Evolutionary conservation across 2,329 filamentous ascomycete species (phyloP).

Genomic region (Akanthomyces lecanii): DNA sequence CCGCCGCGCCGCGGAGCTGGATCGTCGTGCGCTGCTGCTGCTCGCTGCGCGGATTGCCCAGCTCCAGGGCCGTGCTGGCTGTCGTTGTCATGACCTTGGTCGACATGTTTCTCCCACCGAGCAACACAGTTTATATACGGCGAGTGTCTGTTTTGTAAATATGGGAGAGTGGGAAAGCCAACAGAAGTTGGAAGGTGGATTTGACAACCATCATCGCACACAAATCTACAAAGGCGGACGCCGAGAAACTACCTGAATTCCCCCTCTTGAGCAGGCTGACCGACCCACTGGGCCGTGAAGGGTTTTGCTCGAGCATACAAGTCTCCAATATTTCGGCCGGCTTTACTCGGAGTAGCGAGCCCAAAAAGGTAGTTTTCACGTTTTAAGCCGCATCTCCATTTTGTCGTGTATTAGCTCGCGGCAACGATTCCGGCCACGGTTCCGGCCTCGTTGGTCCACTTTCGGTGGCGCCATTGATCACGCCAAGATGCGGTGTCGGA

Average conservation of each 20-base stretch:
- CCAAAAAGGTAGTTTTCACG: neutral
- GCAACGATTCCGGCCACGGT: conserved; percentile 11
- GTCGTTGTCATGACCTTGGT: conserved; percentile 3
- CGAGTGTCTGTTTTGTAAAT: too few relatives aligned
- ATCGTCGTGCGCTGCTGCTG: neutral
- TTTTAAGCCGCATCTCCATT: conserved; percentile 13
- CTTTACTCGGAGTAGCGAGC: conserved; percentile 13
- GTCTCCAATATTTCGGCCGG: conserved; percentile 10
- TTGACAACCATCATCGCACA: neutral
- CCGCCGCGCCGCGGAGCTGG: conserved; percentile 2
- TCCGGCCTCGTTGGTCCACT: conserved; percentile 11
- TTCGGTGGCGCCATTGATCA: conserved; percentile 12
- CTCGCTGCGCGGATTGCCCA: neutral
- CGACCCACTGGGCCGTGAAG: conserved; percentile 8
- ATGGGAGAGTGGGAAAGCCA: too few relatives aligned
- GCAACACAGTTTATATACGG: neutral
- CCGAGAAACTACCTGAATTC: conserved; percentile 3
- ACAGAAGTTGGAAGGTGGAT: neutral
- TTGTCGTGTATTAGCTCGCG: neutral
- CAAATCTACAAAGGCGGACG: neutral
- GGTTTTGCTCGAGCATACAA: neutral
- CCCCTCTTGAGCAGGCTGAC: neutral
- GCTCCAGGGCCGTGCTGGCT: conserved; percentile 10
- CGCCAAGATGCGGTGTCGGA: conserved; percentile 12
- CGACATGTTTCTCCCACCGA: neutral